Conservation (phyloP, 164 flowering plant species). For the Protea cynaroides region DNA sequence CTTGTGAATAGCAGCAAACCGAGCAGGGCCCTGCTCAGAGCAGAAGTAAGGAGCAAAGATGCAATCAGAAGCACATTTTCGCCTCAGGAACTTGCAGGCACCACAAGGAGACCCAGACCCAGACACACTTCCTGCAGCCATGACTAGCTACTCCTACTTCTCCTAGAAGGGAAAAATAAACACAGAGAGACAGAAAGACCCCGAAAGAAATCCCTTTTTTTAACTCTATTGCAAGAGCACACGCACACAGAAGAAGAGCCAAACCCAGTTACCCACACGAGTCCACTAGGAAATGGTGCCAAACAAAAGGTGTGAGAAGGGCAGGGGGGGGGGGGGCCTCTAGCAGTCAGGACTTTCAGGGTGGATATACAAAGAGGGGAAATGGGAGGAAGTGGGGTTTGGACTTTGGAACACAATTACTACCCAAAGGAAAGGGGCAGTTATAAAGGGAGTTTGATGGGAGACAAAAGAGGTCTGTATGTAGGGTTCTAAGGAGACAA, state of each 20-base stretch:
- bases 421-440: constrained; percentile 9
- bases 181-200: no score
- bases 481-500: constrained; percentile 73
- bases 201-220: no score
- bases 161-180: no score
- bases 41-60: constrained; percentile 93
- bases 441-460: constrained; percentile 33
- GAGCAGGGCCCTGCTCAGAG: constrained; percentile 85
- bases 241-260: no score
- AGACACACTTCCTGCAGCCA: constrained; percentile 33
- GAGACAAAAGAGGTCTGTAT: constrained; percentile 45
- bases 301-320: background rate
- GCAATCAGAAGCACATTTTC: constrained; percentile 88
- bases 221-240: no score
- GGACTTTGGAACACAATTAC: background rate
- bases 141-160: background rate
- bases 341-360: no score
- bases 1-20: constrained; percentile 96
- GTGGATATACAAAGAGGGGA: no score
- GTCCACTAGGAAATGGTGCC: constrained; percentile 50
- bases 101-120: constrained; percentile 89
- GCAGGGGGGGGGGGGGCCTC: constrained; percentile 5
- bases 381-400: background rate
- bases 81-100: constrained; percentile 94
- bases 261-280: constrained; percentile 35